Evolutionary conservation across 257 asterid genomes (phyloP).

Genomic region (Linaria vulgaris): DNA sequence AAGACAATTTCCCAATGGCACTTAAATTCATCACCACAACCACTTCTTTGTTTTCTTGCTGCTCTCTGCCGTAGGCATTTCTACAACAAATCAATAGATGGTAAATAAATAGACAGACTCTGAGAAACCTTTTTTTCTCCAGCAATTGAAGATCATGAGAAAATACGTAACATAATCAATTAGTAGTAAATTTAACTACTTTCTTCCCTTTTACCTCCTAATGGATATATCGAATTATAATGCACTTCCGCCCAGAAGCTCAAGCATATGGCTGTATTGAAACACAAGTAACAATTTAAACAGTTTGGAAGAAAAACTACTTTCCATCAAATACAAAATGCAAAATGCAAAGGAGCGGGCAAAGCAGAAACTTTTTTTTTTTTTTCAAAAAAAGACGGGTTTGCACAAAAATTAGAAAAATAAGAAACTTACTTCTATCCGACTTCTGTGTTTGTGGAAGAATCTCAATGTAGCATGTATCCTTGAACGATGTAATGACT

Average conservation of each 20-base stretch:
- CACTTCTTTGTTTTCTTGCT: conserved; percentile 58
- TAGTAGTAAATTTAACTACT: background rate
- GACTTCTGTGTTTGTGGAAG: conserved; percentile 74
- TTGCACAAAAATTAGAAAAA: conserved; percentile 1
- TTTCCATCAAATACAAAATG: background rate
- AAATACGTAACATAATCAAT: background rate
- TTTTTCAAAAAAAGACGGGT: too few relatives aligned
- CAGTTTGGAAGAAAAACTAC: background rate
- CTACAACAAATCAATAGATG: conserved; percentile 33
- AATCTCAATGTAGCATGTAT: conserved; percentile 92
- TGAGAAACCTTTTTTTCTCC: background rate
- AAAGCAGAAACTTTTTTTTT: background rate
- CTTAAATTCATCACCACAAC: conserved; percentile 44
- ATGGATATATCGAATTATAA: conserved; percentile 79
- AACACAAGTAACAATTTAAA: background rate
- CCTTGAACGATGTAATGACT: conserved; percentile 85
- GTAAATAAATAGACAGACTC: background rate
- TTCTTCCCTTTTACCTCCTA: conserved; percentile 51
- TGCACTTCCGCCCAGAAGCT: conserved; percentile 98
- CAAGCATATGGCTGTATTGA: conserved; percentile 69
- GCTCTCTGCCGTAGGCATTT: conserved; percentile 46
- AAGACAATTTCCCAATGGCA: background rate
- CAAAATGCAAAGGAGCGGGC: background rate
- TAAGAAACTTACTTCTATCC: conserved; percentile 55
- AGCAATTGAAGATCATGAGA: conserved; percentile 4